phyloP scores from a whole-genome alignment of 2,329 filamentous ascomycete species.

The Sporothrix inflata region DNA sequence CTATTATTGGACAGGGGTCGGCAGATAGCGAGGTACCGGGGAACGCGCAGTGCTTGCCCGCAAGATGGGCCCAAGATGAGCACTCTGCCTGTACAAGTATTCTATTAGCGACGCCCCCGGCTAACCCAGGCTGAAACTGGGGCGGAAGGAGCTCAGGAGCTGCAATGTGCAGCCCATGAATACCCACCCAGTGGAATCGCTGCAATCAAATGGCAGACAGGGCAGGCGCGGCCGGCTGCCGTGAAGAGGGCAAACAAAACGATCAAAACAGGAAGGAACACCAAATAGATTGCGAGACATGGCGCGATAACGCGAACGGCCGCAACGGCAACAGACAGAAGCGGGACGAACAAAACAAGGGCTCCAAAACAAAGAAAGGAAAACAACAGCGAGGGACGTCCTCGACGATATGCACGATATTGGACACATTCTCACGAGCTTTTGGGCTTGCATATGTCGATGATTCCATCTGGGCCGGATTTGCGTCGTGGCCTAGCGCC shows the following conservation, averaged over 20 bases:
- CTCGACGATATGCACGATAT: background rate
- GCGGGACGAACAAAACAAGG: background rate
- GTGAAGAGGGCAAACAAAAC: conserved; percentile 1
- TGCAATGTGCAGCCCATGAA: conserved; percentile 2
- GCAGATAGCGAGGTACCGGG: conserved; percentile 30
- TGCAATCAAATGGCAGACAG: conserved; percentile 11
- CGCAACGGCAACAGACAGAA: conserved; percentile 15
- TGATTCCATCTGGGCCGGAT: conserved; percentile 21
- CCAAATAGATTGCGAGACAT: conserved; percentile 24
- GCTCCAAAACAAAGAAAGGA: background rate
- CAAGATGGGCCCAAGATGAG: background rate
- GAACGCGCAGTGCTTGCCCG: conserved; percentile 16
- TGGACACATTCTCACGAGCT: conserved; percentile 6
- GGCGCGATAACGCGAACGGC: conserved; percentile 23
- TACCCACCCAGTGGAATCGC: conserved; percentile 24
- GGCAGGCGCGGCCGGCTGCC: conserved; percentile 8
- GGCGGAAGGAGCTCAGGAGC: conserved; percentile 16
- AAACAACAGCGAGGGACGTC: background rate
- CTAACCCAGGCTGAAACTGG: conserved; percentile 28
- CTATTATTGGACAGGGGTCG: conserved; percentile 29
- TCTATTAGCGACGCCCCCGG: conserved; percentile 2
- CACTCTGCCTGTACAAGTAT: background rate
- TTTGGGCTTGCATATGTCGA: conserved; percentile 4
- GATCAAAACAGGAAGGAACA: conserved; percentile 8
- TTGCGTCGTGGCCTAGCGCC: conserved; percentile 7